Evolutionary conservation across 2,329 filamentous ascomycete species (phyloP).

Genomic region (Penicillium freii): DNA sequence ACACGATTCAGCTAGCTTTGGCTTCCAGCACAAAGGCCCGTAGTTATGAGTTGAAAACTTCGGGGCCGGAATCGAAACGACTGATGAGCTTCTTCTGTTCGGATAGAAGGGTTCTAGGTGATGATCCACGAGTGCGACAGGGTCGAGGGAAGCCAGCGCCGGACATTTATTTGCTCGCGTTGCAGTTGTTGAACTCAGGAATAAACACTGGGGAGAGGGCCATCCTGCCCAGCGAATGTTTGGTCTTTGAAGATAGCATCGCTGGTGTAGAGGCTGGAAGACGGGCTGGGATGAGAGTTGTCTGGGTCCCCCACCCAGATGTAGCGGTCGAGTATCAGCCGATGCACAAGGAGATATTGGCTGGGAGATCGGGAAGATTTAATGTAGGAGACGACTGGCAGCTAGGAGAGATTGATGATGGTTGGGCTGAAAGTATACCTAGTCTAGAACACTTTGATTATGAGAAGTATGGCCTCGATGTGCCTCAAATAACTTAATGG

Average conservation of each 20-base stretch:
- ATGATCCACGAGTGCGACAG: constrained; percentile 22
- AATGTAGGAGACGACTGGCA: constrained; percentile 33
- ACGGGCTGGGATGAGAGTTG: constrained; percentile 36
- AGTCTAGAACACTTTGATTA: constrained; percentile 43
- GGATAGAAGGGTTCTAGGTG: constrained; percentile 17
- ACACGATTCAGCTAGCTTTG: constrained; percentile 23
- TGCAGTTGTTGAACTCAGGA: constrained; percentile 20
- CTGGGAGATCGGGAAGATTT: constrained; percentile 28
- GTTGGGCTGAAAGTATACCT: constrained; percentile 38
- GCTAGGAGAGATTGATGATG: constrained; percentile 39
- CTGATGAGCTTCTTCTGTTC: constrained; percentile 18
- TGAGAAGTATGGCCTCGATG: constrained; percentile 36
- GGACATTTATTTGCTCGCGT: constrained; percentile 28
- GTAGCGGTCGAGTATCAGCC: constrained; percentile 36
- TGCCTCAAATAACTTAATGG: neutral
- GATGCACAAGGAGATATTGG: constrained; percentile 18
- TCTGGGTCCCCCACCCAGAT: constrained; percentile 36
- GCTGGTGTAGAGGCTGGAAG: constrained; percentile 34
- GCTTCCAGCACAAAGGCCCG: constrained; percentile 24
- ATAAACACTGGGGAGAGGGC: neutral
- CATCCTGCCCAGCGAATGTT: constrained; percentile 31
- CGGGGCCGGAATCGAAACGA: constrained; percentile 19
- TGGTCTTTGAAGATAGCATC: constrained; percentile 38
- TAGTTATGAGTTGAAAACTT: constrained; percentile 25
- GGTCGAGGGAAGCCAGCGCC: constrained; percentile 29